A percentile compares a stretch with the other conserved stretches of the same genome.
These are phyloP conservation scores for Diaporthe citriasiana DNA, from an alignment of 2,329 filamentous ascomycete genomes.

Conservation along the genomic window DNA sequence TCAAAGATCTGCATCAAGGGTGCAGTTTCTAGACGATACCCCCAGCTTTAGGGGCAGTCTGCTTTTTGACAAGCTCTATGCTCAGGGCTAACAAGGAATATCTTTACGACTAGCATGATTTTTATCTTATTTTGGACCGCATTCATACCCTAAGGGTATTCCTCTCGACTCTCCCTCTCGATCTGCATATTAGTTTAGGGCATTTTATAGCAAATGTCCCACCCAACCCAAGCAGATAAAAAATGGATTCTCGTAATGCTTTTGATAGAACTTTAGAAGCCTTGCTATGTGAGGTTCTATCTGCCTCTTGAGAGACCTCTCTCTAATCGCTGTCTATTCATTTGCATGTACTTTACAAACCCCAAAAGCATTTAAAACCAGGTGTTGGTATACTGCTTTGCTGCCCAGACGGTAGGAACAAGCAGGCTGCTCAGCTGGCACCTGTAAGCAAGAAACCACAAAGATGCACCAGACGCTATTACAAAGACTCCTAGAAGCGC, in stretches of 20 bases:
- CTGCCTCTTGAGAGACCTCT: not conserved
- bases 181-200: not conserved
- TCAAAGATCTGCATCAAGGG: not conserved
- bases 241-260: not conserved
- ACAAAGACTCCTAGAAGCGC: not conserved
- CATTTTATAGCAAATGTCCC: not conserved
- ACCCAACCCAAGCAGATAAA: not conserved
- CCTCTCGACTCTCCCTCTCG: too few species aligned
- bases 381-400: not conserved
- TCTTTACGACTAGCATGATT: not conserved
- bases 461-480: not conserved
- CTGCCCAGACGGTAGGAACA: not conserved
- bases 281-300: not conserved
- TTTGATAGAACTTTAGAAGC: not conserved
- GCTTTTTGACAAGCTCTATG: too few species aligned
- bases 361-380: not conserved
- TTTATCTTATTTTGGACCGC: not conserved
- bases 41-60: not conserved
- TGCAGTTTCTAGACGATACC: rapidly evolving
- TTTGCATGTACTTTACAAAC: not conserved
- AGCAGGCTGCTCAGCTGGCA: too few species aligned
- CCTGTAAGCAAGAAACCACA: not conserved
- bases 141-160: not conserved
- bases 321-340: not conserved
- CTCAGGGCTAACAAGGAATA: not conserved